These are phyloP conservation scores for Mycena alexandri DNA, from an alignment of 768 basidiomycete species.

Conservation along the genomic window DNA sequence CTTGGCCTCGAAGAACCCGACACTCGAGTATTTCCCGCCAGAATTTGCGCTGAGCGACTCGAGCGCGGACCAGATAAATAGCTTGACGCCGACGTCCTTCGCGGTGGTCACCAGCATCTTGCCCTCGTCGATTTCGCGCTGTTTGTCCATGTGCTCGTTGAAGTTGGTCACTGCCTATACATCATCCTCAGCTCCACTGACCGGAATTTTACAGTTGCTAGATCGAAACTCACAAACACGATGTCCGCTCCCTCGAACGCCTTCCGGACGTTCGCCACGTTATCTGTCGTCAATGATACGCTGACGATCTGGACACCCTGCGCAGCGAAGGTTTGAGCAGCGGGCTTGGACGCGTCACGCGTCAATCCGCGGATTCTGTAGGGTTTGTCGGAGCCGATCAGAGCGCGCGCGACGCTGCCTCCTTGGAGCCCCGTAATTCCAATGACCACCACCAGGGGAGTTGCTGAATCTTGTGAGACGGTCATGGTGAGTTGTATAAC, in stretches of 20 bases:
- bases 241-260: conserved; percentile 32
- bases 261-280: conserved; percentile 12
- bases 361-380: conserved; percentile 29
- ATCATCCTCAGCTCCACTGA: not conserved
- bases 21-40: conserved; percentile 14
- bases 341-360: conserved; percentile 22
- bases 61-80: conserved; percentile 30
- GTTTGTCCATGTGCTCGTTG: conserved; percentile 30
- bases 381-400: conserved; percentile 26
- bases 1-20: conserved; percentile 29
- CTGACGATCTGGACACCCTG: conserved; percentile 28
- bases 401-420: conserved; percentile 28
- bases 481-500: conserved; percentile 13
- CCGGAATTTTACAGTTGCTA: no score
- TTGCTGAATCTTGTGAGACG: conserved; percentile 28
- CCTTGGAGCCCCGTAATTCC: conserved; percentile 30
- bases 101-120: conserved; percentile 26
- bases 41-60: conserved; percentile 26
- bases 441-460: conserved; percentile 27
- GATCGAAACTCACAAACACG: conserved; percentile 11
- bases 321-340: conserved; percentile 19
- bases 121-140: conserved; percentile 30
- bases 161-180: conserved; percentile 26
- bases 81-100: conserved; percentile 23
- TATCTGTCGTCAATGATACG: conserved; percentile 26